Conservation (phyloP, 176 grass and related monocot genomes). For the Aegilops bicornis region DNA sequence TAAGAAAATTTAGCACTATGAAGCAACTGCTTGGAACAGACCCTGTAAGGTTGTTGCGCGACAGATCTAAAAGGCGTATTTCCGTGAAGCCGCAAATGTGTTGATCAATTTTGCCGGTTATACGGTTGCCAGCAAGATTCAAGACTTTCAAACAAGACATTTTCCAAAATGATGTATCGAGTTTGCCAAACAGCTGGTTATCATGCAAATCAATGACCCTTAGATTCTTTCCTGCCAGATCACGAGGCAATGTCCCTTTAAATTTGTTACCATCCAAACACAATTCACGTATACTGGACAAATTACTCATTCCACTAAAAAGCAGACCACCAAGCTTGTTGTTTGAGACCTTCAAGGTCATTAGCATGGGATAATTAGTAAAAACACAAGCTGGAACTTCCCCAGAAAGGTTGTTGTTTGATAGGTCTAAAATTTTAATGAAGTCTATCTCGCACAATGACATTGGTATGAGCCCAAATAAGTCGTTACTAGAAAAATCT, state of each 20-base stretch:
- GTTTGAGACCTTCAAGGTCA: not conserved
- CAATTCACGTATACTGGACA: not conserved
- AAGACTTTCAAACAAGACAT: not conserved
- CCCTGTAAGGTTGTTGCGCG: constrained; percentile 29
- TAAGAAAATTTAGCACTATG: not conserved
- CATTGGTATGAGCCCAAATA: constrained; percentile 18
- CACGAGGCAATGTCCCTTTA: not conserved
- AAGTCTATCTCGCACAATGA: not conserved
- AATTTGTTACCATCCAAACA: not conserved
- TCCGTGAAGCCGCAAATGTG: not conserved
- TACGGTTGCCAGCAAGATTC: constrained; percentile 3
- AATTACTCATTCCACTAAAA: not conserved
- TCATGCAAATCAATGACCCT: not conserved
- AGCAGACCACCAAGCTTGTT: constrained; percentile 26
- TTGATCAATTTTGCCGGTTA: not conserved
- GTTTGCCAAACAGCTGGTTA: not conserved
- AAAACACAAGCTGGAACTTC: constrained; percentile 26
- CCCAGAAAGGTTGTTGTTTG: constrained; percentile 30
- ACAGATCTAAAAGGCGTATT: not conserved
- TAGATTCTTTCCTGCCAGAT: not conserved
- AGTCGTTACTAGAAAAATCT: constrained; percentile 15
- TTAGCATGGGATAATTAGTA: not conserved
- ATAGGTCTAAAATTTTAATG: not conserved
- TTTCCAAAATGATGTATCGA: not conserved
- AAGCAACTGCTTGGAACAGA: not conserved